Percentiles rank a stretch among this genome's conserved stretches.
Evolutionary conservation across 768 basidiomycete species (phyloP).

Genomic region (Exidia glandulosa): DNA sequence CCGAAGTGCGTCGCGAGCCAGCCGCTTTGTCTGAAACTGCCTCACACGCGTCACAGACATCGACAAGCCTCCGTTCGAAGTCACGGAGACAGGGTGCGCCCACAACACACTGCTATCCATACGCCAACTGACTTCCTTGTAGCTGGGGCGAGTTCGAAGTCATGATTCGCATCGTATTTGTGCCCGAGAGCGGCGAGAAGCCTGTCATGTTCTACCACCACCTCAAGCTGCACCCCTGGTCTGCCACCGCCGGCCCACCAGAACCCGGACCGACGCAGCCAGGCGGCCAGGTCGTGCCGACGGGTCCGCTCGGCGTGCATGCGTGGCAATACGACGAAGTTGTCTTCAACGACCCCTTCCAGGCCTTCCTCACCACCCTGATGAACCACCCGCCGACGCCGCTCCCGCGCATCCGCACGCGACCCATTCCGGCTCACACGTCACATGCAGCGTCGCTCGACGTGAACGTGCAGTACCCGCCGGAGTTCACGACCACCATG

Average conservation of each 20-base stretch:
- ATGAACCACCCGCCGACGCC: constrained; percentile 75
- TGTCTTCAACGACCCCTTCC: constrained; percentile 89
- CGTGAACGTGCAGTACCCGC: constrained; percentile 48
- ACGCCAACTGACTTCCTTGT: neutral
- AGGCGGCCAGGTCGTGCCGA: constrained; percentile 51
- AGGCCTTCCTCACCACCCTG: constrained; percentile 72
- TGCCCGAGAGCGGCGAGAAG: constrained; percentile 85
- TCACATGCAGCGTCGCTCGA: constrained; percentile 50
- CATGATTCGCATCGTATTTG: constrained; percentile 81
- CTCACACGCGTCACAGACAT: constrained; percentile 40
- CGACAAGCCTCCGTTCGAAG: constrained; percentile 89
- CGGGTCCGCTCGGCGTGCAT: constrained; percentile 58
- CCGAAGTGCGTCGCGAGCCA: constrained; percentile 47
- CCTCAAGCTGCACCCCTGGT: constrained; percentile 90
- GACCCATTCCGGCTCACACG: constrained; percentile 61
- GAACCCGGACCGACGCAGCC: constrained; percentile 54
- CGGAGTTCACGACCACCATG: constrained; percentile 80
- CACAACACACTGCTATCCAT: neutral
- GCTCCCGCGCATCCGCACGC: constrained; percentile 50
- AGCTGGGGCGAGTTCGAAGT: constrained; percentile 99
- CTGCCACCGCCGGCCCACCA: constrained; percentile 7
- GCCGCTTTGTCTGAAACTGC: neutral
- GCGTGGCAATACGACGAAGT: constrained; percentile 99
- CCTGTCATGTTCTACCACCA: constrained; percentile 81
- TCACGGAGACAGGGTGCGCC: constrained; percentile 85